Evolutionary conservation across 2,329 filamentous ascomycete species (phyloP).

Genomic region (Alternaria rosae): DNA sequence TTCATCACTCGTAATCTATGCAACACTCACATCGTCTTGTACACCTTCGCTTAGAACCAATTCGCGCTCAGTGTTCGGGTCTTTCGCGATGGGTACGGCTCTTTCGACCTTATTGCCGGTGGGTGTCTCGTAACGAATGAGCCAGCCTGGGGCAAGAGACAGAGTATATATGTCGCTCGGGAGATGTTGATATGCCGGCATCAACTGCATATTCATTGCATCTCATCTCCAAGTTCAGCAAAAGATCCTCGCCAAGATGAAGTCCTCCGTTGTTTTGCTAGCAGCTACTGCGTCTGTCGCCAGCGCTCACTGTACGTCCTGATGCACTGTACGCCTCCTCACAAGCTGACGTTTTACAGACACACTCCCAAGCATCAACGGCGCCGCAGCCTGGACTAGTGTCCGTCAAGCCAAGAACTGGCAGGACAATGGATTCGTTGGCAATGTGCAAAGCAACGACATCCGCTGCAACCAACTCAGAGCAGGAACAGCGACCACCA

Average conservation of each 20-base stretch:
- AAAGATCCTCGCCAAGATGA: slow-evolving; percentile 2
- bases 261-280: slow-evolving; percentile 3
- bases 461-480: slow-evolving; percentile 41
- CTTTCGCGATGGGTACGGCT: background rate
- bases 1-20: slow-evolving; percentile 13
- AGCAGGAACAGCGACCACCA: slow-evolving; percentile 13
- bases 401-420: slow-evolving; percentile 19
- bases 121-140: background rate
- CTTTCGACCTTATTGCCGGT: background rate
- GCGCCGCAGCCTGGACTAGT: slow-evolving; percentile 6
- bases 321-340: background rate
- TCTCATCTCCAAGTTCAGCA: background rate
- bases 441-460: slow-evolving; percentile 23
- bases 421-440: slow-evolving; percentile 19
- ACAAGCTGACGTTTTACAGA: slow-evolving; percentile 1
- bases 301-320: slow-evolving; percentile 11
- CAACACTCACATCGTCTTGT: background rate
- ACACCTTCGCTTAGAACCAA: background rate
- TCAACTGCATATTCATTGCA: slow-evolving; percentile 1
- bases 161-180: slow-evolving; percentile 3
- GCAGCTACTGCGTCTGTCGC: slow-evolving; percentile 7
- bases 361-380: slow-evolving; percentile 15
- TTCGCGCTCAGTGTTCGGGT: background rate
- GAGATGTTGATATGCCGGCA: background rate
- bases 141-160: background rate